phyloP scores from a whole-genome alignment of 805 yeast genomes.

The Isabelozyma rhagii region DNA sequence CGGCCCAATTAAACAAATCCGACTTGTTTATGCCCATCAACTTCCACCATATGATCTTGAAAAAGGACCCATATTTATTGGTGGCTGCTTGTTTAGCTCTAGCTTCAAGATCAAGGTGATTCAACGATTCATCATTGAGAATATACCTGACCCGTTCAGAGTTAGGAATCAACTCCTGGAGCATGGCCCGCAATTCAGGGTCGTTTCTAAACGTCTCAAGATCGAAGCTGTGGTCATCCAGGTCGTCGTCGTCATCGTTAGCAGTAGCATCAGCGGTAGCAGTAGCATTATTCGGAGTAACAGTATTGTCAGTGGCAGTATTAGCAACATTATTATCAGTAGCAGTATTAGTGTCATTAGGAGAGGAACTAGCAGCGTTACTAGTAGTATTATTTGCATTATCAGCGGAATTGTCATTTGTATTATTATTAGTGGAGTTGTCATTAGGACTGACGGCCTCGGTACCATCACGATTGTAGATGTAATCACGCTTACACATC shows the following conservation, averaged over 20 bases:
- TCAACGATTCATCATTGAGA: constrained; percentile 26
- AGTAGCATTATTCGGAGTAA: background rate
- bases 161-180: constrained; percentile 38
- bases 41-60: constrained; percentile 47
- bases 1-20: constrained; percentile 53
- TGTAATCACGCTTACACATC: constrained; percentile 72
- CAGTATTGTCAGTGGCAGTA: background rate
- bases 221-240: constrained; percentile 16
- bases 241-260: constrained; percentile 9
- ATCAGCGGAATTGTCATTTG: constrained; percentile 1
- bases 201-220: constrained; percentile 34
- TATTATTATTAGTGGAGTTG: background rate
- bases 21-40: constrained; percentile 51
- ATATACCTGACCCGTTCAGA: constrained; percentile 42
- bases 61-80: constrained; percentile 23
- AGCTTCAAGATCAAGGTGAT: constrained; percentile 41
- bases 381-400: background rate
- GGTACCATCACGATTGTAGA: constrained; percentile 28
- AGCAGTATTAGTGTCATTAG: background rate
- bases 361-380: constrained; percentile 2
- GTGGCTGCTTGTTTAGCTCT: constrained; percentile 40
- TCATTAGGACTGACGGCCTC: constrained; percentile 1
- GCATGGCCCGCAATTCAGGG: constrained; percentile 33
- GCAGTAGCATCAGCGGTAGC: constrained; percentile 9
- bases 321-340: constrained; percentile 1